A percentile compares a stretch with the other conserved stretches of the same genome.
Conservation (phyloP, 768 basidiomycete species). For the Multifurca ochricompacta region DNA sequence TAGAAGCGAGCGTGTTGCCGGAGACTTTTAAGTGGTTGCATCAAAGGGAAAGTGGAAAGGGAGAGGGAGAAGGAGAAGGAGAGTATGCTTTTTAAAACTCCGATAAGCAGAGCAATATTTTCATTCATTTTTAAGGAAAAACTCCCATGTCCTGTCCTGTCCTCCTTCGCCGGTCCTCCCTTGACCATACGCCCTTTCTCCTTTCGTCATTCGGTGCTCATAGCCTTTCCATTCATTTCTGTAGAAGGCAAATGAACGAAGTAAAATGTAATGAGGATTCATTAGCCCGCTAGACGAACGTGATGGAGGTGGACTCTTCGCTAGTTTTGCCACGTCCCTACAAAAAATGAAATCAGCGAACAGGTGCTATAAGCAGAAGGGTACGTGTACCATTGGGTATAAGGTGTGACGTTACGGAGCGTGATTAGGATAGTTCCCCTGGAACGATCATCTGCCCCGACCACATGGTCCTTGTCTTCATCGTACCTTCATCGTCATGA, state of each 20-base stretch:
- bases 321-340: slow-evolving; percentile 72
- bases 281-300: slow-evolving; percentile 35
- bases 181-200: slow-evolving; percentile 59
- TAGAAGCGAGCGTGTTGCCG: slow-evolving; percentile 17
- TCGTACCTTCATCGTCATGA: slow-evolving; percentile 39
- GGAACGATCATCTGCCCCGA: slow-evolving; percentile 21
- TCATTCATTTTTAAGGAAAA: slow-evolving; percentile 38
- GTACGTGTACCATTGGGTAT: slow-evolving; percentile 67
- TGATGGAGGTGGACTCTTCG: slow-evolving; percentile 63
- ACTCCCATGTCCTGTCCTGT: slow-evolving; percentile 86
- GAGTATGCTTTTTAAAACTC: neutral
- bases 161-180: slow-evolving; percentile 65
- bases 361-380: neutral
- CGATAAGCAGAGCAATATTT: neutral
- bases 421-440: slow-evolving; percentile 83
- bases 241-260: slow-evolving; percentile 77
- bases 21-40: slow-evolving; percentile 6
- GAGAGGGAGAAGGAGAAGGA: no score
- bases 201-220: slow-evolving; percentile 91
- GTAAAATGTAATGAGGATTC: slow-evolving; percentile 62
- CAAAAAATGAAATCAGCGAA: neutral
- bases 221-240: slow-evolving; percentile 73
- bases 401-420: slow-evolving; percentile 77
- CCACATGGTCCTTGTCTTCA: slow-evolving; percentile 25
- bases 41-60: neutral